Evolutionary conservation across 345 rosid genomes (phyloP), one percentile per base, ranked within the genome.

Genomic region (Mangifera indica): DNA sequence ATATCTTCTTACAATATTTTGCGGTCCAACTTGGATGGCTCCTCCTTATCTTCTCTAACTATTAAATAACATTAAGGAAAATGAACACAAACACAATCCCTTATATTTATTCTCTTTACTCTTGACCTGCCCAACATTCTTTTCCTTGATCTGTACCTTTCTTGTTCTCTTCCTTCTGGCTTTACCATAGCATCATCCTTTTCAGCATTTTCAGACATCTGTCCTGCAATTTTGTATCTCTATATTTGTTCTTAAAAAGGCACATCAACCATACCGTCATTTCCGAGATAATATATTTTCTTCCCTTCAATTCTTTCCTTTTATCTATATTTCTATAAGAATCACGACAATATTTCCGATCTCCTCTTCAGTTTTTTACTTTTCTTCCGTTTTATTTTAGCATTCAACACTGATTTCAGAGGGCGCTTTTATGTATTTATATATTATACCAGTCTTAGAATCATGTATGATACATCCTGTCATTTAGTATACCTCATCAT

Each of bases 121-220:
- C 8, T 20, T 53, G 49, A 59, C 25, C n/a, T 14, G 13, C 62
- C 25, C 18, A 26, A 2, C 32, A 5, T 63, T 49, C 10, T 21
- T 24, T 42, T 64, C 51, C 25, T 45, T 6, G 21, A 54, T 68
- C 44, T 67, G 58, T 70, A 21, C 49, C 10, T 15, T 37, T 25
- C 64, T 49, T 66, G 73, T 66, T 70, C 40, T 58, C 62, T 54
- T 40, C 10, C 56, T 17, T 10, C 4, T 42, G 52, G 15, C 34
- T 2, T 45, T 63, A 63, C 67, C 67, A 45, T 45, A 11, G 21
- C 67, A 63, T 21, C 67, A 22, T 45, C 40, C 53, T 21, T 61
- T 6, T 18, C 21, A 6, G 59, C 22, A 56, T 56, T 56, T 56
- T 24, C 26, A 9, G 22, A 22, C 60, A 26, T 46, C 18, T 40